phyloP scores from a whole-genome alignment of 129 eudicot genomes.

The Flaveria ramosissima region DNA sequence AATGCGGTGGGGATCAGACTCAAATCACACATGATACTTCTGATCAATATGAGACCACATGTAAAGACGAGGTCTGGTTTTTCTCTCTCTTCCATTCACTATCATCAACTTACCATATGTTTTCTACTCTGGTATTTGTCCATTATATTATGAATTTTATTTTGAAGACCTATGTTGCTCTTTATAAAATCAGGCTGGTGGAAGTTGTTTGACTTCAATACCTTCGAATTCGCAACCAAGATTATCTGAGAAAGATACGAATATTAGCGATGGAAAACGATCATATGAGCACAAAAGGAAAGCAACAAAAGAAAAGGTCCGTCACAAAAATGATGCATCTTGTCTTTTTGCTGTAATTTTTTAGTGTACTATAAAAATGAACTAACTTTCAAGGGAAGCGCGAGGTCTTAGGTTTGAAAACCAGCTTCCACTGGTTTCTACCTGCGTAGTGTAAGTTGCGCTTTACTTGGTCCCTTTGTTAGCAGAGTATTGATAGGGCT shows the following conservation, averaged over 20 bases:
- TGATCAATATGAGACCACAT: slow-evolving; percentile 37
- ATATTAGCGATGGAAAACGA: slow-evolving; percentile 32
- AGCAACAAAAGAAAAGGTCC: slow-evolving; percentile 56
- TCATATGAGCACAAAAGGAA: slow-evolving; percentile 46
- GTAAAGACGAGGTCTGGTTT: slow-evolving; percentile 48
- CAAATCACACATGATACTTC: slow-evolving; percentile 24
- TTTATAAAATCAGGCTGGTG: slow-evolving; percentile 35
- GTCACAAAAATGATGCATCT: background rate
- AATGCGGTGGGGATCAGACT: slow-evolving; percentile 33
- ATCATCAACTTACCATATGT: background rate
- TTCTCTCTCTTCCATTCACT: background rate
- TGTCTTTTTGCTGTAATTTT: background rate
- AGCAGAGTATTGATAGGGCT: background rate
- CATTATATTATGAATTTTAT: background rate
- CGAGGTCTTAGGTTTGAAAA: background rate
- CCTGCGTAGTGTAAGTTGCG: background rate
- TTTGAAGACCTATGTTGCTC: slow-evolving; percentile 23
- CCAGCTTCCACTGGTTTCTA: background rate
- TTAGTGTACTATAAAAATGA: background rate
- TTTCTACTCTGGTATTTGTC: slow-evolving; percentile 10
- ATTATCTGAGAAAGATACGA: slow-evolving; percentile 29
- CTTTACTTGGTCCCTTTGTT: background rate
- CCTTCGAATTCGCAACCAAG: slow-evolving; percentile 29
- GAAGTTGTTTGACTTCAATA: slow-evolving; percentile 31
- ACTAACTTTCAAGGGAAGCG: background rate